These are phyloP conservation scores for Clathrospora elynae DNA, from an alignment of 2,329 filamentous ascomycete genomes.

Conservation along the genomic window DNA sequence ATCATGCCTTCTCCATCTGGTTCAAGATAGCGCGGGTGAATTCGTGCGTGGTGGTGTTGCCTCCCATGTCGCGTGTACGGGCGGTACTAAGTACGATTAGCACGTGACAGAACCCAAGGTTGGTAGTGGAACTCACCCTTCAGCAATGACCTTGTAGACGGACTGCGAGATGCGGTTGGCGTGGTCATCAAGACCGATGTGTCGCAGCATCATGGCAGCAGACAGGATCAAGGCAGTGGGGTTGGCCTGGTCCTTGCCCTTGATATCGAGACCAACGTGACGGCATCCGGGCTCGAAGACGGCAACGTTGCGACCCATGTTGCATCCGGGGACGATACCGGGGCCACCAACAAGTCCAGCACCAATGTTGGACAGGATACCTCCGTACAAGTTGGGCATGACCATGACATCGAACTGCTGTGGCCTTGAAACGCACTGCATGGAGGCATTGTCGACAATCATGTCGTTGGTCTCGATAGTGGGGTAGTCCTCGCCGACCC, in stretches of 20 bases:
- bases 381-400: constrained; percentile 99
- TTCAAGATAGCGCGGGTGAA: constrained; percentile 93
- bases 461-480: constrained; percentile 97
- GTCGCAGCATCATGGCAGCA: constrained; percentile 94
- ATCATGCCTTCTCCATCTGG: constrained; percentile 76
- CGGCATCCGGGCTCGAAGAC: constrained; percentile 99
- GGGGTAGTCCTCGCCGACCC: constrained; percentile 91
- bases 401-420: constrained; percentile 99
- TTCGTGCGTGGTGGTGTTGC: constrained; percentile 84
- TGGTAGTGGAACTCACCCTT: constrained; percentile 67
- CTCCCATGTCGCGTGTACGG: constrained; percentile 96
- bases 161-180: constrained; percentile 97
- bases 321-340: constrained; percentile 96
- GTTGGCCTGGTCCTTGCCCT: constrained; percentile 99
- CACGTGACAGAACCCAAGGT: background rate
- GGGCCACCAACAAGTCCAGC: constrained; percentile 96
- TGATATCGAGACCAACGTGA: constrained; percentile 98
- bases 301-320: constrained; percentile 98
- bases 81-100: constrained; percentile 66
- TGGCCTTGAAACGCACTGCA: constrained; percentile 95
- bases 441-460: constrained; percentile 99
- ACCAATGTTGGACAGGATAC: constrained; percentile 98
- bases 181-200: constrained; percentile 96
- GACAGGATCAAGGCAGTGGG: constrained; percentile 94
- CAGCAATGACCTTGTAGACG: constrained; percentile 79